Evolutionary conservation across 2,329 filamentous ascomycete species (phyloP), one percentile per base, ranked within the genome.

Genomic region (Curvularia sp.): DNA sequence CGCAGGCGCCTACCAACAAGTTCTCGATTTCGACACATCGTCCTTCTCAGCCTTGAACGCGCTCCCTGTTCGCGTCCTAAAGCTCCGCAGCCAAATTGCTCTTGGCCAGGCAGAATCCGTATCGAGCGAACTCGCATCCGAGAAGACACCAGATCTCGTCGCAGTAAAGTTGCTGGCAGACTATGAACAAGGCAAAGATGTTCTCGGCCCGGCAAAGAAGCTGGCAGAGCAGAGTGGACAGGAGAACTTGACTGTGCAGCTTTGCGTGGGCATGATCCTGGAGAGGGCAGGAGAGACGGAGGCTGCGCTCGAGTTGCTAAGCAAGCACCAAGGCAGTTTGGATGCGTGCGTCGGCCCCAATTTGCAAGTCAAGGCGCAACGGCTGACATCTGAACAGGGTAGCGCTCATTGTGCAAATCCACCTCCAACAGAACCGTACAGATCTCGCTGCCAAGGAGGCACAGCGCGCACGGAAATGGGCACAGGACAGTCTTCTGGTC

Each of bases 391-490:
- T 5, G 12, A 3, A 51, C 31, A 90, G 92, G 54, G 92, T 97
- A 52, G 90, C 93, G 44, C 81, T 98, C 61, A 93, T 95, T 64
- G 88, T 93, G 30, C 94, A 99, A 77, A 96, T 98, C 68, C 89
- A 97, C 74, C 88, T 98, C 9, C 86, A 91, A 68, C 92, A 97
- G 75, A 97, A 97, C 82, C 87, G 94, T 67, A 89, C 89, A 70
- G 94, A 98, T 77, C 86, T 97, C 49, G 95, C 95, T 1, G 71
- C 93, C 12, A 97, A 97, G 79, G 94, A 97, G 80, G 93, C 96
- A 38, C 83, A 88, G 51, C 87, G 90, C 35, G 95, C 95, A 35
- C 88, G 93, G 76, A 87, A 92, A 79, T 98, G 94, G 91, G 95
- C 94, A 7, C 94, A 99, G 79, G 95, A 98, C 76, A 96, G 90